Percentiles rank a stretch among this genome's conserved stretches.
These are phyloP conservation scores for Ulvella scutata DNA, from an alignment of 139 green algal genomes.

Conservation along the genomic window DNA sequence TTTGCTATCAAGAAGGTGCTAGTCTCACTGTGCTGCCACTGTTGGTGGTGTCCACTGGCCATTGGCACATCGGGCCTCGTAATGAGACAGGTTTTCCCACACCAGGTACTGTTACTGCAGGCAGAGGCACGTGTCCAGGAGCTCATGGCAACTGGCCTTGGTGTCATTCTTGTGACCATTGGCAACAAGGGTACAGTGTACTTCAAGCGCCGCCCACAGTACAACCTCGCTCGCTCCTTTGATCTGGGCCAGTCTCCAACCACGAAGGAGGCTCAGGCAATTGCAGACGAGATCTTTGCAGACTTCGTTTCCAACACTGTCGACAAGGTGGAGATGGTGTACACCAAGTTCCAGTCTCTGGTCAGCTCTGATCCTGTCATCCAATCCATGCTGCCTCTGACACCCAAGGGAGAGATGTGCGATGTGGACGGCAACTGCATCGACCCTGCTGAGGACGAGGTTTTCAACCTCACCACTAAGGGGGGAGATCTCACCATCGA, in stretches of 20 bases:
- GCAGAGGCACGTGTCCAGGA: conserved; percentile 68
- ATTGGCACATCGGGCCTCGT: too few relatives aligned
- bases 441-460: conserved; percentile 90
- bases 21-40: not conserved
- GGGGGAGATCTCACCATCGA: conserved; percentile 78
- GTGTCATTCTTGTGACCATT: conserved; percentile 66
- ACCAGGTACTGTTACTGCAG: too few relatives aligned
- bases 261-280: conserved; percentile 91
- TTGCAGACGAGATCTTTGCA: conserved; percentile 93
- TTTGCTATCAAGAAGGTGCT: conserved; percentile 79
- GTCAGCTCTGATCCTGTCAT: conserved; percentile 79
- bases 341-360: conserved; percentile 97
- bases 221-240: conserved; percentile 64
- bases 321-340: conserved; percentile 97
- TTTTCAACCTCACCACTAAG: conserved; percentile 91
- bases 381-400: conserved; percentile 90
- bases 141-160: conserved; percentile 67
- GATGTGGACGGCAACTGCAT: conserved; percentile 91
- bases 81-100: too few relatives aligned
- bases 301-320: conserved; percentile 84
- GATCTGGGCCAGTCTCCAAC: conserved; percentile 69
- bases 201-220: conserved; percentile 77
- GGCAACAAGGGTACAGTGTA: conserved; percentile 88
- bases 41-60: too few relatives aligned
- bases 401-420: conserved; percentile 76